Conservation (phyloP, 2,329 filamentous ascomycete species). For the Neofusicoccum sp. region DNA sequence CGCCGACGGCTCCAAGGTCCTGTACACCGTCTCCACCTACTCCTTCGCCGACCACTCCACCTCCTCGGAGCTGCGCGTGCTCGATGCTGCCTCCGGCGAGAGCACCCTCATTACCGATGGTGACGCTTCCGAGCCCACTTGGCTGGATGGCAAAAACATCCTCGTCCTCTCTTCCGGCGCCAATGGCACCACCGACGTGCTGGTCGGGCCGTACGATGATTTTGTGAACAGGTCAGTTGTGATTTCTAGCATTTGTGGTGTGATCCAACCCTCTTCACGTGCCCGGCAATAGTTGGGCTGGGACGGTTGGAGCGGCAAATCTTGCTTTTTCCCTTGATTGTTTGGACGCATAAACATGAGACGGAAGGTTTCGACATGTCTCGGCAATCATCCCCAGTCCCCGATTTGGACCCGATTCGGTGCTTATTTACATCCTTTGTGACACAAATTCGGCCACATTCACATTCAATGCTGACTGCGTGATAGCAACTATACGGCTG, state of each 20-base stretch:
- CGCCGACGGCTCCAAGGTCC: constrained; percentile 58
- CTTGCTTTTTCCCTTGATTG: background rate
- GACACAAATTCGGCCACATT: background rate
- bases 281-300: too few relatives aligned
- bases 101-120: constrained; percentile 63
- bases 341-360: background rate
- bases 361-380: background rate
- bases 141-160: constrained; percentile 68
- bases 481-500: constrained; percentile 40
- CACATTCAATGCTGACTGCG: background rate
- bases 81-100: constrained; percentile 67
- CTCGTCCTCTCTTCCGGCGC: constrained; percentile 51
- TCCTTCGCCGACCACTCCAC: constrained; percentile 74
- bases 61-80: constrained; percentile 64
- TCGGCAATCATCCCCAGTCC: too few relatives aligned
- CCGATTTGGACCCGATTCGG: too few relatives aligned
- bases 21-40: constrained; percentile 73
- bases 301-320: too few relatives aligned
- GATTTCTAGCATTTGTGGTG: background rate
- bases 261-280: too few relatives aligned
- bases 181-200: constrained; percentile 39
- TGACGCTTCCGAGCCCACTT: constrained; percentile 68
- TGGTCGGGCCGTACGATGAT: constrained; percentile 33
- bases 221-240: constrained; percentile 33
- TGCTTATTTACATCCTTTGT: constrained; percentile 16